phyloP scores from a whole-genome alignment of 2,329 filamentous ascomycete genomes.

The Chalara sp. region DNA sequence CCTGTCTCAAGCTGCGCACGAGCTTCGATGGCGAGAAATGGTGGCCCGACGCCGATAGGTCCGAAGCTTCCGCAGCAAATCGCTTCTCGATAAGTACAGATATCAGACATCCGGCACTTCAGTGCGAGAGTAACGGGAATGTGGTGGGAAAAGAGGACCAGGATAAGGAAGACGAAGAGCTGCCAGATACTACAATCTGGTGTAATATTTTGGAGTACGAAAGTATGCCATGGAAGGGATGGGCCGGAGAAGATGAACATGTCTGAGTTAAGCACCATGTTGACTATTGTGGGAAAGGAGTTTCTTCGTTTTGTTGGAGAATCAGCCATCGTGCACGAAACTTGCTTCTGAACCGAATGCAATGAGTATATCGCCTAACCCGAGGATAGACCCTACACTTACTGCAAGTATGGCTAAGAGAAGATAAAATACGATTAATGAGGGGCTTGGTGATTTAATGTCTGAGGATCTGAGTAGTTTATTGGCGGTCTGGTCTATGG shows the following conservation, averaged over 20 bases:
- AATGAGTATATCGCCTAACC: conserved; percentile 49
- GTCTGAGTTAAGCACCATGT: conserved; percentile 45
- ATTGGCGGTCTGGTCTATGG: conserved; percentile 41
- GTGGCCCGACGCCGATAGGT: conserved; percentile 48
- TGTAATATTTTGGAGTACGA: conserved; percentile 31
- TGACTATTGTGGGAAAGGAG: conserved; percentile 43
- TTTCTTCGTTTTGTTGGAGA: conserved; percentile 37
- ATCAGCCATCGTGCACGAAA: conserved; percentile 48
- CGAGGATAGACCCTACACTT: conserved; percentile 43
- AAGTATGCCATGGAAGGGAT: conserved; percentile 44
- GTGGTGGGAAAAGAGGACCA: conserved; percentile 44
- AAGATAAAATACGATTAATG: conserved; percentile 48
- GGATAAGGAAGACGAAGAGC: conserved; percentile 37
- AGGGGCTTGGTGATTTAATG: conserved; percentile 39
- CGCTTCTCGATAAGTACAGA: conserved; percentile 43
- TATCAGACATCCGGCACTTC: conserved; percentile 40
- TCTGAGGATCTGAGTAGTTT: conserved; percentile 40
- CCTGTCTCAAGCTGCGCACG: conserved; percentile 44
- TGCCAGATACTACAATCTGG: conserved; percentile 32
- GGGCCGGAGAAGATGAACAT: conserved; percentile 51
- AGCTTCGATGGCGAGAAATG: conserved; percentile 50
- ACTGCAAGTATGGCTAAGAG: conserved; percentile 45
- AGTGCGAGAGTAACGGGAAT: conserved; percentile 43
- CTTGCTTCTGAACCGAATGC: conserved; percentile 48
- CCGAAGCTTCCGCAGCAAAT: conserved; percentile 51